These are phyloP conservation scores for Debaryomyces nepalensis DNA, from an alignment of 1,139 yeast genomes.

Conservation along the genomic window DNA sequence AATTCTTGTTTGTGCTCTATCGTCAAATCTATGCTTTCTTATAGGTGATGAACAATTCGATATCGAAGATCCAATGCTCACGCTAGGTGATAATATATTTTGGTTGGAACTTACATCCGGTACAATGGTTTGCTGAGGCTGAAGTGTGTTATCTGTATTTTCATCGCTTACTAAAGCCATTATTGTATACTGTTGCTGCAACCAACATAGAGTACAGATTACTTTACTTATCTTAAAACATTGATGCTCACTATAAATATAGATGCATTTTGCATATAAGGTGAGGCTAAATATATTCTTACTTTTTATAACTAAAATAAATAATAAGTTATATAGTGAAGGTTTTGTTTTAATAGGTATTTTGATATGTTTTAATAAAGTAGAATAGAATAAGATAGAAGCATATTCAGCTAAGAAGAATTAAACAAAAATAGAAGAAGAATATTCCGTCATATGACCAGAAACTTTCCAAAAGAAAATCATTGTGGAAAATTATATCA, in stretches of 20 bases:
- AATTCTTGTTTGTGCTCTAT: constrained; percentile 40
- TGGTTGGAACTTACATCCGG: background rate
- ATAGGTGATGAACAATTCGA: constrained; percentile 16
- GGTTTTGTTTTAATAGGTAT: no score
- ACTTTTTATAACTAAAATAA: no score
- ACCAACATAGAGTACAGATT: background rate
- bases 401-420: no score
- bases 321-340: no score
- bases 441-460: no score
- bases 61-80: constrained; percentile 12
- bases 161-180: constrained; percentile 1
- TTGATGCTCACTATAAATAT: background rate
- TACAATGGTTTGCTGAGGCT: background rate
- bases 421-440: no score
- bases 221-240: background rate
- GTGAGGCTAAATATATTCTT: background rate
- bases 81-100: constrained; percentile 11
- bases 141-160: background rate
- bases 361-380: no score
- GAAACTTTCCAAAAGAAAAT: no score
- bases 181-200: background rate
- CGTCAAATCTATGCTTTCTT: constrained; percentile 39
- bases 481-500: no score
- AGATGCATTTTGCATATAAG: constrained; percentile 5
- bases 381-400: no score